Evolutionary conservation across 805 yeast genomes (phyloP), one percentile per base, ranked within the genome.

Genomic region (Helenozyma baotianmanensis): DNA sequence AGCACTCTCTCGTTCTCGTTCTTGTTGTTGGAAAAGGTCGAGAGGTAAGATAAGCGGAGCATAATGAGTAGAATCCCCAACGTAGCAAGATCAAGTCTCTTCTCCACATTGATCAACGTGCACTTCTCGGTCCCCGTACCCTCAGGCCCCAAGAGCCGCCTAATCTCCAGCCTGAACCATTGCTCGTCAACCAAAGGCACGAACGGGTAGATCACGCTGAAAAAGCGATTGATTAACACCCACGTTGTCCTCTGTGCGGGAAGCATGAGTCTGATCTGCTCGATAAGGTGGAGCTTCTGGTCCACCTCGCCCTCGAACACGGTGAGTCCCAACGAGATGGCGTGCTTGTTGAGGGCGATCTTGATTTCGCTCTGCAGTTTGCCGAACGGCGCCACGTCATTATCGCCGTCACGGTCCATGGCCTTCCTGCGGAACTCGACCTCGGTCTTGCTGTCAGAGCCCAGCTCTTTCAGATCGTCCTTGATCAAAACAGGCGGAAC

Each of bases 11-110:
- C 47, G 26, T 50, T 49, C 6, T 38, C 45, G 11, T 23, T 19
- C 11, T 23, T 32, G 10, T 33, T 38, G 33, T 45, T 46, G 17
- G 50, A 39, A 13, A 49, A 35, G 27, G 76, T 50, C 0, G 81
- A 72, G 22, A 74, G 54, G 74, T 81, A 77, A 15, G 78, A 64
- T 16, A 78, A 47, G 36, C 83, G 62, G 24, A 78, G 48, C 13
- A 76, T 61, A 13, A 78, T 64, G 13, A 78, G 56, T 40, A 74
- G 46, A 1, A 76, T 67, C 30, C 82, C 80, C 25, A 77, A 51
- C 23, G 54, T 67, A 39, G 72, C 70, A 47, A 66, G 68, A 36
- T 73, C 77, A 30, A 60, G 64, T 39, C 62, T 54, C 33, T 56
- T 64, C 27, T 56, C 60, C 3, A 69, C 48, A 4, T 60, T 57